Percentiles rank a stretch among this genome's conserved stretches.
phyloP scores from a whole-genome alignment of 2,329 filamentous ascomycete genomes.

The Huntiella decipiens region DNA sequence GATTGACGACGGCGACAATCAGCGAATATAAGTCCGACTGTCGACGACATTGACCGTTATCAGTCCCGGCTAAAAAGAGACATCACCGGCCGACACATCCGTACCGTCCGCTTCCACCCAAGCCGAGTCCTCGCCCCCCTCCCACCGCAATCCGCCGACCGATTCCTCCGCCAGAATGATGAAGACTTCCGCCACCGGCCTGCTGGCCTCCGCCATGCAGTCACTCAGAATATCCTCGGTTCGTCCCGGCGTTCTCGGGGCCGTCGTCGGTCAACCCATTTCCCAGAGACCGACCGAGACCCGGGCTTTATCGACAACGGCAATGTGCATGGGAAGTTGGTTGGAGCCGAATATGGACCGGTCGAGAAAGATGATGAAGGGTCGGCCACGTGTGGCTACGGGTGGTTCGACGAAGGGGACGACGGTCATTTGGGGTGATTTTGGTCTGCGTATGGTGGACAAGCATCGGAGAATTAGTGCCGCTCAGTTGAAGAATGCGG shows the following conservation, averaged over 20 bases:
- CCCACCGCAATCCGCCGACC: not conserved
- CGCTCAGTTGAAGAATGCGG: constrained; percentile 69
- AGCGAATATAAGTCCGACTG: too few species aligned
- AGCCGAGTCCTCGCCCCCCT: not conserved
- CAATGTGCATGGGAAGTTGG: constrained; percentile 47
- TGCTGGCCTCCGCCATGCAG: constrained; percentile 31
- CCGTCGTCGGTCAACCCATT: constrained; percentile 14
- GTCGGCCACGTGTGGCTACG: constrained; percentile 68
- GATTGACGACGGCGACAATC: too few species aligned
- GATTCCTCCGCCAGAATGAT: constrained; percentile 19
- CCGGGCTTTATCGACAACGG: constrained; percentile 56
- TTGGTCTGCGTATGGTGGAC: constrained; percentile 81
- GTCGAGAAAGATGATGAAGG: constrained; percentile 82
- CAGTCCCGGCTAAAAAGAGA: too few species aligned
- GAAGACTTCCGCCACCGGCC: constrained; percentile 25
- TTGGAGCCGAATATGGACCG: constrained; percentile 58
- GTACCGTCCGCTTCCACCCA: too few species aligned
- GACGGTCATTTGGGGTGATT: constrained; percentile 91
- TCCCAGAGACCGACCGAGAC: constrained; percentile 23
- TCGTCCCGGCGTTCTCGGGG: constrained; percentile 21
- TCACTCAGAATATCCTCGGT: constrained; percentile 25
- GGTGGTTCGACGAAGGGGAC: constrained; percentile 85
- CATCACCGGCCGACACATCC: too few species aligned
- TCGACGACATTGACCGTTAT: too few species aligned
- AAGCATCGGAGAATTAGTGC: constrained; percentile 83